Evolutionary conservation across 2,329 filamentous ascomycete genomes (phyloP).

Genomic region (Parafenestella ontariensis): DNA sequence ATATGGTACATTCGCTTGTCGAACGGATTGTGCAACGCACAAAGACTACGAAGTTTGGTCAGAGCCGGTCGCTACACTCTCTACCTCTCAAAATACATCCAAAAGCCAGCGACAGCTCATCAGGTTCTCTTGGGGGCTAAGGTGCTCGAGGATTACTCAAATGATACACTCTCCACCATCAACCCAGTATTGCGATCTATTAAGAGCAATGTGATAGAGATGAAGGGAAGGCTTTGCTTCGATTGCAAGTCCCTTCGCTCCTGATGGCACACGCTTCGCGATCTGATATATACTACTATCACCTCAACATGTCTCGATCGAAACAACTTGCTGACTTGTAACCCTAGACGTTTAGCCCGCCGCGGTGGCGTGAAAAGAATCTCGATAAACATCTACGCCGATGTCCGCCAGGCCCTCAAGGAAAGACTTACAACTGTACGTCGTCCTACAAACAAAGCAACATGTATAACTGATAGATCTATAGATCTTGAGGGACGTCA

Average conservation of each 20-base stretch:
- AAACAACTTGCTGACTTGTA: constrained; percentile 11
- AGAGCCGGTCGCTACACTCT: too few relatives aligned
- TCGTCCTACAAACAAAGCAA: neutral
- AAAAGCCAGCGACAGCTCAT: too few relatives aligned
- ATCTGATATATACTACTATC: neutral
- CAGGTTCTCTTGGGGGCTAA: too few relatives aligned
- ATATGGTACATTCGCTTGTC: neutral
- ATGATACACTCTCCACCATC: neutral
- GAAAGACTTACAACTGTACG: constrained; percentile 51
- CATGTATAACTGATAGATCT: neutral
- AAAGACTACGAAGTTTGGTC: too few relatives aligned
- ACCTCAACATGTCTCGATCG: neutral
- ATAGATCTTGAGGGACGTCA: constrained; percentile 34
- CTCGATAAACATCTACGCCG: constrained; percentile 68
- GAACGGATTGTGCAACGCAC: too few relatives aligned
- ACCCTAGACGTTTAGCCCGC: constrained; percentile 68
- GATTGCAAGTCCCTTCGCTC: neutral
- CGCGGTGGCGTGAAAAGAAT: constrained; percentile 81
- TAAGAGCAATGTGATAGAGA: neutral
- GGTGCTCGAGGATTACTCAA: too few relatives aligned
- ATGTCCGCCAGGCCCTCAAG: constrained; percentile 62
- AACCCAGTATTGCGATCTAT: neutral
- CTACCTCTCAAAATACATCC: too few relatives aligned
- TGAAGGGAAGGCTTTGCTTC: neutral
- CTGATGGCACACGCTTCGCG: neutral